Base-by-base conservation (phyloP, 495 filamentous ascomycete species). In the Talaromyces proteolyticus region DNA sequence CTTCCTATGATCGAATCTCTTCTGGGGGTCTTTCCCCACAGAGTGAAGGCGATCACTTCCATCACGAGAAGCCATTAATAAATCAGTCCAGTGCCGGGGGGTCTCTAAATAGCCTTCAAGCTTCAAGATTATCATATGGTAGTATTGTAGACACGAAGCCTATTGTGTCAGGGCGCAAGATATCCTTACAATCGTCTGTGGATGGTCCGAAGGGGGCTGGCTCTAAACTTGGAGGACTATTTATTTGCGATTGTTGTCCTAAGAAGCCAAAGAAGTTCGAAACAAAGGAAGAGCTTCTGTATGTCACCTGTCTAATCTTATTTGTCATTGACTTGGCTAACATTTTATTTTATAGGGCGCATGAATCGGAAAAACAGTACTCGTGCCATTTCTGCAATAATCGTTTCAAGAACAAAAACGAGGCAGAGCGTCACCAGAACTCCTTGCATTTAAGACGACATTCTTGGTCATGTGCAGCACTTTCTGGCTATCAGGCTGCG, bases 221-320 rank as follows among this genome's bases (percentile, higher is more conserved):
- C 3, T 49, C 66, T 1, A 74, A 74, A 50, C 56, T 74, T 10
- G 62, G 66, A 23, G 72, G 72, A 23, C 44, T 84, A 3, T 89
- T 78, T 59, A 93, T 95, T 59, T 98, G 93, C 65, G 89, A 96
- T 57, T 98, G 93, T 64, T 98, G 93, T 71, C 93, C 91, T 1
- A 97, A 98, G 68, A 98, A 97, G 66, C 93, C 93, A 1, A 96
- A 95, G 63, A 96, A 96, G 58, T 98, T 98, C 59, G 90, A 97
- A 51, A 89, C 78, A 4, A 69, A 80, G 54, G 85, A 91, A 40
- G 91, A 96, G 50, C 73, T 97, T 42, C 85, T 81, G 93, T 96
- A 80, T 67, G 87, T 73, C 49, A n/a, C n/a, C n/a, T n/a, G n/a
- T n/a, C 21, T 37, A 39, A 42, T 24, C 14, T 6, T 17, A 20